Evolutionary conservation across 192 early-diverging fungal species (phyloP), one percentile per base, ranked within the genome.

Genomic region (Kappamyces sp.): DNA sequence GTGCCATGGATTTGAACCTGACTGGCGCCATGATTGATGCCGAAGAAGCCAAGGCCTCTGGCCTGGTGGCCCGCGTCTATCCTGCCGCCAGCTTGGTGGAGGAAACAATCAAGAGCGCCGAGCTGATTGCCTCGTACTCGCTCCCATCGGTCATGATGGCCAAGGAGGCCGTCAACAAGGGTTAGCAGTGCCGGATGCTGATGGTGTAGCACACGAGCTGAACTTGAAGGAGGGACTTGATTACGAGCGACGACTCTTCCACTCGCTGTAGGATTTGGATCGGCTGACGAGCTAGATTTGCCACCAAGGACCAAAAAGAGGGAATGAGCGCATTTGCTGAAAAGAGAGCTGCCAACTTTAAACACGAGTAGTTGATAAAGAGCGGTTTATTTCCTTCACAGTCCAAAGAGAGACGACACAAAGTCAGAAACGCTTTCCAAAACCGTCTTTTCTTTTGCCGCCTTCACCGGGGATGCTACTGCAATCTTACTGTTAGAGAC

Each of bases 1-100:
- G 94, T 84, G 91, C 94, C 41, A 98, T 98, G 96, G 92, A 98
- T 72, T 82, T 94, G 76, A 75, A 86, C 59, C 83, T 98, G 62
- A 90, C 93, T 39, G 96, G 96, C 48, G 88, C 87, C 68, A 77
- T 93, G 72, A 72, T 78, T 35, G 76, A 68, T 59, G 96, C 96
- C 10, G 63, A 79, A 47, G 96, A 99, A 69, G 96, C 96, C 34
- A 84, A 90, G 68, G 48, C 40, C 23, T 49, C 75, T 46, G 89
- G 95, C 36, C 78, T 99, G 61, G 94, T 99, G 40, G 93, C 93
- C 70, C 82, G 78, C 58, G 84, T 99, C 34, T 81, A 89, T 62
- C 94, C 96, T 35, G 84, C 85, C 31, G 94, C 92, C 51, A 67
- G 82, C 61, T 72, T 97, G 35, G 74, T 99, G 3, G 90, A 90